Conservation (phyloP, 768 basidiomycete species). For the Amylocystis lapponica region DNA sequence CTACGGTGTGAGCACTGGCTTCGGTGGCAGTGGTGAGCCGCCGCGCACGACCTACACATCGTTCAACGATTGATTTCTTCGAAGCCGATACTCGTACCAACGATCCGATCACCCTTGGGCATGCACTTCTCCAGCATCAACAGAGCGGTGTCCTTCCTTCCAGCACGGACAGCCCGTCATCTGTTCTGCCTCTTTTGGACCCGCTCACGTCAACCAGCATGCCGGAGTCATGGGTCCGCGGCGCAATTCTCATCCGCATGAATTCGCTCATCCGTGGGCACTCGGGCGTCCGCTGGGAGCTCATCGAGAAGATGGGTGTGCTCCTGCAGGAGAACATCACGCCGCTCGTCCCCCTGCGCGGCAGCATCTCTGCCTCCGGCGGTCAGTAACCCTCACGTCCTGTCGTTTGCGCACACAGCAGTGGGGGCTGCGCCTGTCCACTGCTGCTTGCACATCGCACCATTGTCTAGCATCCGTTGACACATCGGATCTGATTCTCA, state of each 20-base stretch:
- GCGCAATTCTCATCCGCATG: conserved; percentile 81
- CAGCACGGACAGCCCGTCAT: conserved; percentile 37
- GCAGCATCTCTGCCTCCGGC: conserved; percentile 80
- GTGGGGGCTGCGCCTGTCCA: neutral
- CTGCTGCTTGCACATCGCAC: neutral
- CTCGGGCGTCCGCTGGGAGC: conserved; percentile 77
- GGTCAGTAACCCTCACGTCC: conserved; percentile 36
- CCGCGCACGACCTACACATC: neutral
- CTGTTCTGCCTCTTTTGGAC: conserved; percentile 64
- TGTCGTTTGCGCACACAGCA: conserved; percentile 1
- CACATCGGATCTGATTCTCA: neutral
- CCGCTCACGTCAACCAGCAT: conserved; percentile 63
- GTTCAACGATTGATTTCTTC: conserved; percentile 5
- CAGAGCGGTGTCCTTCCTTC: conserved; percentile 71
- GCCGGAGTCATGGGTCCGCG: conserved; percentile 87
- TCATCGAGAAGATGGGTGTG: conserved; percentile 73
- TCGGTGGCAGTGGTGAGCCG: conserved; percentile 67
- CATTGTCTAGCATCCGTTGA: neutral
- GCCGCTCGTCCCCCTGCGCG: conserved; percentile 76
- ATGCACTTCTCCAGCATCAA: conserved; percentile 83
- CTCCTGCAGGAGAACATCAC: conserved; percentile 69
- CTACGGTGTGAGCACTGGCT: conserved; percentile 84
- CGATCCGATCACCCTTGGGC: conserved; percentile 64
- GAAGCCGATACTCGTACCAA: conserved; percentile 78
- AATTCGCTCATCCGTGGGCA: conserved; percentile 88